phyloP scores from a whole-genome alignment of 2,329 filamentous ascomycete genomes.

The Fusarium graminum region DNA sequence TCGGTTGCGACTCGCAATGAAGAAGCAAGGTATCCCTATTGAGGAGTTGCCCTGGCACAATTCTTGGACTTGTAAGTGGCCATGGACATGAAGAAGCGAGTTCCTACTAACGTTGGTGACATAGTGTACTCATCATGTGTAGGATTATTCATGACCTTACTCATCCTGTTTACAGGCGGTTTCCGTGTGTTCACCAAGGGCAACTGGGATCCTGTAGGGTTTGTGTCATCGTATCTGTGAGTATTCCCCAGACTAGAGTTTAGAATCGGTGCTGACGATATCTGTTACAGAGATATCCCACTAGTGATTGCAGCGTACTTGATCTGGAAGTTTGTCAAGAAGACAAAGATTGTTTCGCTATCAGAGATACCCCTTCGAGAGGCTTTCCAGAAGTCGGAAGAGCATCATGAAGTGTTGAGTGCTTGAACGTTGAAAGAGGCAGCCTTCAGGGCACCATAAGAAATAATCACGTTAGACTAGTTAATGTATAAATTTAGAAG shows the following conservation, averaged over 20 bases:
- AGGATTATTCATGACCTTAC: constrained; percentile 69
- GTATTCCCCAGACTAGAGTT: constrained; percentile 43
- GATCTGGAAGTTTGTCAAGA: constrained; percentile 75
- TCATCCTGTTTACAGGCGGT: constrained; percentile 78
- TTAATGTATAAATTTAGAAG: not conserved
- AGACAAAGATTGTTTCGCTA: constrained; percentile 67
- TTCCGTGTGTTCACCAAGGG: constrained; percentile 73
- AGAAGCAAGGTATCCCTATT: constrained; percentile 65
- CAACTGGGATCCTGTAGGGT: constrained; percentile 68
- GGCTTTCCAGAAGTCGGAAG: constrained; percentile 56
- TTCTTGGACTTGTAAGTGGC: constrained; percentile 68
- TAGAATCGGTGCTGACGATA: constrained; percentile 22
- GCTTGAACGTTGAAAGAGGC: not conserved
- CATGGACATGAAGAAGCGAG: rapidly evolving
- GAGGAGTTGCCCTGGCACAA: constrained; percentile 72
- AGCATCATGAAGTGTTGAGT: constrained; percentile 17
- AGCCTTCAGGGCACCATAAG: no score
- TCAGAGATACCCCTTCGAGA: constrained; percentile 65
- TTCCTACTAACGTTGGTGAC: not conserved
- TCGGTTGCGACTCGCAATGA: constrained; percentile 66
- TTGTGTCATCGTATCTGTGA: constrained; percentile 73
- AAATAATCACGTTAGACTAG: no score
- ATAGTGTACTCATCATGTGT: constrained; percentile 72
- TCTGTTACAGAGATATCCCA: constrained; percentile 65
- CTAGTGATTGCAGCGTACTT: constrained; percentile 68